phyloP scores from a whole-genome alignment of 176 grass and related monocot genomes.

The Paspalum notatum region DNA sequence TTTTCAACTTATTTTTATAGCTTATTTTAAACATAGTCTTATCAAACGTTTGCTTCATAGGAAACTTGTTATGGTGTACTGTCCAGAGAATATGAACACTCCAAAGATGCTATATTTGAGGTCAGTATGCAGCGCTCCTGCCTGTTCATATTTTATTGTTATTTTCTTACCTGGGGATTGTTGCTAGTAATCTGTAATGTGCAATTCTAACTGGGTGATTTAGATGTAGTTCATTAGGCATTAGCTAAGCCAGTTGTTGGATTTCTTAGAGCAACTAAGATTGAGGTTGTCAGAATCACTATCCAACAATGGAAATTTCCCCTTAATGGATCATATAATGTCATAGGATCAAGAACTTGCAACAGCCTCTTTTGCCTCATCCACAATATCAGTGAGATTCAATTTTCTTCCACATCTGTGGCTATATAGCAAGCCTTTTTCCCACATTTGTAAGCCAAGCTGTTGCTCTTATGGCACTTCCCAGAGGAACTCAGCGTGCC shows the following conservation, averaged over 20 bases:
- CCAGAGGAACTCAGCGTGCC: background rate
- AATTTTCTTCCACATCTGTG: background rate
- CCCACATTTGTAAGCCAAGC: background rate
- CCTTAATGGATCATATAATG: background rate
- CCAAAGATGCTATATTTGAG: conserved; percentile 85
- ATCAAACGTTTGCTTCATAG: conserved; percentile 47
- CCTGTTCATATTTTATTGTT: conserved; percentile 32
- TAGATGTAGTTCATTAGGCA: conserved; percentile 7
- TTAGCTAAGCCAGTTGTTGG: conserved; percentile 15
- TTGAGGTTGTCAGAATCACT: background rate
- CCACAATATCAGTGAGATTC: background rate
- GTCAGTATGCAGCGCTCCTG: conserved; percentile 50
- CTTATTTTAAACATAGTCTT: conserved; percentile 33
- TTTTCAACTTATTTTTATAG: conserved; percentile 29
- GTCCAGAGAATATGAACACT: conserved; percentile 83
- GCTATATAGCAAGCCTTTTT: background rate
- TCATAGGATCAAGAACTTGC: background rate
- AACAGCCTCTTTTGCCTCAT: background rate
- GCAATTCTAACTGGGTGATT: conserved; percentile 1
- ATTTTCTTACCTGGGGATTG: background rate
- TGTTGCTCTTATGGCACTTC: background rate
- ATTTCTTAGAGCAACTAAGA: conserved; percentile 2
- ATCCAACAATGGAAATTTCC: background rate
- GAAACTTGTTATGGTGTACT: conserved; percentile 77
- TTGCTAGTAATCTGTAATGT: conserved; percentile 13